Evolutionary conservation across 805 yeast genomes (phyloP).

Genomic region (Scheffersomyces amazonensis): DNA sequence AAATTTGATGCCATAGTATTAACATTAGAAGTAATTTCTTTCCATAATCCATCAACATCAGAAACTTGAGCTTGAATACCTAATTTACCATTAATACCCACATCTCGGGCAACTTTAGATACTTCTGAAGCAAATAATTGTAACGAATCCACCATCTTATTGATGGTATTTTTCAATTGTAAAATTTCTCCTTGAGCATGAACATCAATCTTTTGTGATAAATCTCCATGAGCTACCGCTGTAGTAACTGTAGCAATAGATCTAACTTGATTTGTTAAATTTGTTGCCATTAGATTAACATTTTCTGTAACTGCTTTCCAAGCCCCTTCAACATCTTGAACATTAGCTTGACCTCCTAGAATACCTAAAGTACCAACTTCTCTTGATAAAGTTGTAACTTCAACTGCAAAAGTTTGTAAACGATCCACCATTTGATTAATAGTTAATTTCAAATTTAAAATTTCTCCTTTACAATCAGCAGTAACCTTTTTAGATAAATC

Average conservation of each 20-base stretch:
- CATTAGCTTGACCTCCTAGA: constrained; percentile 50
- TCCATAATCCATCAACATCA: constrained; percentile 91
- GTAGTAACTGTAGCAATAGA: constrained; percentile 88
- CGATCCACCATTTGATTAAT: constrained; percentile 52
- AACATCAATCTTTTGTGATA: constrained; percentile 80
- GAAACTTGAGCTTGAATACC: constrained; percentile 91
- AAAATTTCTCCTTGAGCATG: constrained; percentile 90
- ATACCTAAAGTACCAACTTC: constrained; percentile 49
- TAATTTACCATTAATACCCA: constrained; percentile 88
- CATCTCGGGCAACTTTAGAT: constrained; percentile 86
- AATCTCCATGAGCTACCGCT: constrained; percentile 88
- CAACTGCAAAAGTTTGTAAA: constrained; percentile 45
- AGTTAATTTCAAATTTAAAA: constrained; percentile 44
- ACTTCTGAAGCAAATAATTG: constrained; percentile 88
- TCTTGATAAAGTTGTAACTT: constrained; percentile 44
- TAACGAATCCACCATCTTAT: constrained; percentile 89
- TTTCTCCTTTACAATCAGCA: constrained; percentile 77
- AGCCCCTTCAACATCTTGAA: constrained; percentile 50
- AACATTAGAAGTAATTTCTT: constrained; percentile 85
- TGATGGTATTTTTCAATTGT: constrained; percentile 81
- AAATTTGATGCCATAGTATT: constrained; percentile 93
- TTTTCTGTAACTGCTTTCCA: constrained; percentile 50
- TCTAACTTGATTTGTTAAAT: constrained; percentile 72
- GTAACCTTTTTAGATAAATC: constrained; percentile 78
- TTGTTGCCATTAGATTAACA: constrained; percentile 47